Evolutionary conservation across 768 basidiomycete genomes (phyloP).

Genomic region (Amylocystis lapponica): DNA sequence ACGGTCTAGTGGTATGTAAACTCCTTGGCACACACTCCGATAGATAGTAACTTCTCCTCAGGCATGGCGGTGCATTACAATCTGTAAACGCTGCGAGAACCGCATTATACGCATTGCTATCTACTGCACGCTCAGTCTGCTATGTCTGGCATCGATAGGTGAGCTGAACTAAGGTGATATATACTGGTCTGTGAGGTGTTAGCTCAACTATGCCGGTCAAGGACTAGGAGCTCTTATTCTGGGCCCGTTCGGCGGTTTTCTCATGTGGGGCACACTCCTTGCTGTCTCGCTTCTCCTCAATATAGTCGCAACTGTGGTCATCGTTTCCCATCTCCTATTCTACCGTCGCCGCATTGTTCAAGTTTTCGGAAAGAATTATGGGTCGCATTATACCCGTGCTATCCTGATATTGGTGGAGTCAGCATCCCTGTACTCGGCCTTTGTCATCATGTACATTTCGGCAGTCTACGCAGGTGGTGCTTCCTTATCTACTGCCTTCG

Average conservation of each 20-base stretch:
- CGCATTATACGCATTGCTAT: background rate
- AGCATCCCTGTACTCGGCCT: constrained; percentile 21
- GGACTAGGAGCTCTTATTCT: background rate
- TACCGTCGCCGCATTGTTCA: constrained; percentile 12
- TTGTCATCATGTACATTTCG: constrained; percentile 19
- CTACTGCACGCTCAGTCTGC: background rate
- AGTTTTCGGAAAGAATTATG: background rate
- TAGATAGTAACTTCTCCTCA: background rate
- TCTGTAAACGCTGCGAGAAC: background rate
- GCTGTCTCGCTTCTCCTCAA: constrained; percentile 19
- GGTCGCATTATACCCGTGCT: constrained; percentile 17
- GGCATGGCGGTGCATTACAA: background rate
- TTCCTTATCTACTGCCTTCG: no score
- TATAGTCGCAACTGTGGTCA: constrained; percentile 21
- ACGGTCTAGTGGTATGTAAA: background rate
- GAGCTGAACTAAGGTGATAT: no score
- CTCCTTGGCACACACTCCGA: background rate
- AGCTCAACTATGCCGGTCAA: background rate
- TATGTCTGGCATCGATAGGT: background rate
- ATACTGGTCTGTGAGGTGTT: background rate
- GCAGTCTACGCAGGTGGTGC: no score
- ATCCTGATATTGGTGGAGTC: constrained; percentile 22
- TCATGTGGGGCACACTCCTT: constrained; percentile 20
- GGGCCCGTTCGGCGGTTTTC: constrained; percentile 5
- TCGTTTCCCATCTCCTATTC: constrained; percentile 15